Evolutionary conservation across 139 green algal species (phyloP), one percentile per base, ranked within the genome.

Genomic region (Closterium sp.): DNA sequence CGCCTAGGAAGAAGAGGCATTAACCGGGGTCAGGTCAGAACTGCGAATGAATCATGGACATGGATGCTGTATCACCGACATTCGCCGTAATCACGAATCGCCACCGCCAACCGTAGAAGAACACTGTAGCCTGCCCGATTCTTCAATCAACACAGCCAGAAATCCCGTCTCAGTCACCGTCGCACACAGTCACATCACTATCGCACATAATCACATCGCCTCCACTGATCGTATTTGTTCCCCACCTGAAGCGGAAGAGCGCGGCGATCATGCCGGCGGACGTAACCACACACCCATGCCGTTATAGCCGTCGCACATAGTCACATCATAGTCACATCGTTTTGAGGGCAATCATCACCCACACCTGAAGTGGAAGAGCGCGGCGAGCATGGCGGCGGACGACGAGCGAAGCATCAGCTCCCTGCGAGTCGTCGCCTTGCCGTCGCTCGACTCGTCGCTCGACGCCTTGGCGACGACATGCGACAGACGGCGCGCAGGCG

Each of bases 31-130:
- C n/a, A 87, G 28, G n/a, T 34, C 99, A 33, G 94, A 96, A 28
- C 99, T 97, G 96, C 97, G 99, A 95, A 98, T 99, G 31, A 96
- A 96, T 12, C n/a, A n/a, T n/a, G n/a, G n/a, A n/a, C n/a, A n/a
- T n/a, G n/a, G n/a, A n/a, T n/a, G n/a, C n/a, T n/a, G n/a, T n/a
- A n/a, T n/a, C n/a, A n/a, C n/a, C n/a, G n/a, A n/a, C n/a, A n/a
- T n/a, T n/a, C n/a, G n/a, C n/a, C n/a, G n/a, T n/a, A n/a, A n/a
- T n/a, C n/a, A n/a, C n/a, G n/a, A n/a, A n/a, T n/a, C n/a, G n/a
- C n/a, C n/a, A n/a, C n/a, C n/a, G n/a, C n/a, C n/a, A n/a, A n/a
- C n/a, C n/a, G n/a, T n/a, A n/a, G n/a, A n/a, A n/a, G n/a, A n/a
- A n/a, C n/a, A n/a, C n/a, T n/a, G n/a, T n/a, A n/a, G n/a, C n/a